Conservation (phyloP, 140 eudicot species). For the Stevia rebaudiana region DNA sequence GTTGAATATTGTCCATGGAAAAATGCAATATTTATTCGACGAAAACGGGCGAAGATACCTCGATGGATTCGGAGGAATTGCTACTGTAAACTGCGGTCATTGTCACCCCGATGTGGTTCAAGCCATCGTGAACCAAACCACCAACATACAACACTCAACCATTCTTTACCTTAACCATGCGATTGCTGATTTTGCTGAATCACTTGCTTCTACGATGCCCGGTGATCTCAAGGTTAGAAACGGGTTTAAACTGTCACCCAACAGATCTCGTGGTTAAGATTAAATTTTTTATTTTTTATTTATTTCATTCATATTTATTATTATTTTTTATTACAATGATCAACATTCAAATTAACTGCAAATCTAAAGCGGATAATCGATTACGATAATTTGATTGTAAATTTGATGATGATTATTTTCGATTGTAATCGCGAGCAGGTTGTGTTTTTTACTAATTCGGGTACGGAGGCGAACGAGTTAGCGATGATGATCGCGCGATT, state of each 20-base stretch:
- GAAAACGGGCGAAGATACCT: slow-evolving; percentile 74
- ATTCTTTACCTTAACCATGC: slow-evolving; percentile 71
- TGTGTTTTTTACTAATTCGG: slow-evolving; percentile 64
- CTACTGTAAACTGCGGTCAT: slow-evolving; percentile 85
- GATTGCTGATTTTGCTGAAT: slow-evolving; percentile 77
- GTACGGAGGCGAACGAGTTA: slow-evolving; percentile 65
- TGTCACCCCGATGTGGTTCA: slow-evolving; percentile 87
- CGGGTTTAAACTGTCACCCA: too few species aligned
- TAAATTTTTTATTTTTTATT: too few species aligned
- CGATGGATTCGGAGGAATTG: slow-evolving; percentile 90
- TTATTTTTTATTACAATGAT: too few species aligned
- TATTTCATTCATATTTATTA: neutral
- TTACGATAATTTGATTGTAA: too few species aligned
- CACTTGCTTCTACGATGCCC: slow-evolving; percentile 77
- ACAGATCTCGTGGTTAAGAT: too few species aligned
- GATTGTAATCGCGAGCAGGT: slow-evolving; percentile 25
- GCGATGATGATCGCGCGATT: slow-evolving; percentile 68
- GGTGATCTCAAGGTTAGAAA: slow-evolving; percentile 69
- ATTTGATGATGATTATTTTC: neutral
- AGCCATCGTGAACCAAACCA: slow-evolving; percentile 66
- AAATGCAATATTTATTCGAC: slow-evolving; percentile 82
- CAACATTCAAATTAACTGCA: too few species aligned
- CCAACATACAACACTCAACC: slow-evolving; percentile 76
- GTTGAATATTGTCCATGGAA: slow-evolving; percentile 83
- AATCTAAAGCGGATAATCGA: too few species aligned